Evolutionary conservation across 2,329 filamentous ascomycete genomes (phyloP), one percentile per base, ranked within the genome.

Genomic region (Eurotiales sp.): DNA sequence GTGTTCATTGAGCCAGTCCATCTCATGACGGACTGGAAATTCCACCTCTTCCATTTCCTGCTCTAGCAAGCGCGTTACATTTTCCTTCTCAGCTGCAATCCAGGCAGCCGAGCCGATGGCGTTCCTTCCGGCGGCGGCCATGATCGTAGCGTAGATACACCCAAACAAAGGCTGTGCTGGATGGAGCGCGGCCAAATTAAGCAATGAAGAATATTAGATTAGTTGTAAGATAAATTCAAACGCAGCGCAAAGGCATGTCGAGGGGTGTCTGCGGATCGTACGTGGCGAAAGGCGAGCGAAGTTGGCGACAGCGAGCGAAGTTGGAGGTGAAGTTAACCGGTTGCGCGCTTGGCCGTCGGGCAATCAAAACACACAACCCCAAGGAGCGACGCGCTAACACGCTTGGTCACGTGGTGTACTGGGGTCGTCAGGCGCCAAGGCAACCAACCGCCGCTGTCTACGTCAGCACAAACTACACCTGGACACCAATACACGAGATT

Each of bases 1-100:
- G 70, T 99, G 93, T 73, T 97, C 93, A 65, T 99, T 97, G 61
- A 99, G 77, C 93, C 93, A 99, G 67, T 97, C 91, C 64, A 97
- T 77, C 69, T 99, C 93, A 72, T 97, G 95, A 53, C 88, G 84
- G 56, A 89, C 91, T 25, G 90, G 90, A 72, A 88, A 97, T 39
- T 88, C 83, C 65, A 97, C 95, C 72, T 99, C 95, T 59, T 97
- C 92, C 50, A 88, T 81, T 69, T 97, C 93, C 51, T 90, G 82
- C 42, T 86, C 79, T 14, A 87, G 81, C 56, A 96, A 84, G 58
- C 88, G 81, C 50, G 84, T 75, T 12, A 89, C 85, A 63, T 91
- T 87, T 39, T 85, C 80, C 61, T 91, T 83, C 76, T 99, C 93
- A 59, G 89, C 85, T 27, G 84, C 76, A 58, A 96, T 83, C 93